These are phyloP conservation scores for Cryoendolithus antarcticus DNA, from an alignment of 2,329 filamentous ascomycete genomes.

Conservation along the genomic window DNA sequence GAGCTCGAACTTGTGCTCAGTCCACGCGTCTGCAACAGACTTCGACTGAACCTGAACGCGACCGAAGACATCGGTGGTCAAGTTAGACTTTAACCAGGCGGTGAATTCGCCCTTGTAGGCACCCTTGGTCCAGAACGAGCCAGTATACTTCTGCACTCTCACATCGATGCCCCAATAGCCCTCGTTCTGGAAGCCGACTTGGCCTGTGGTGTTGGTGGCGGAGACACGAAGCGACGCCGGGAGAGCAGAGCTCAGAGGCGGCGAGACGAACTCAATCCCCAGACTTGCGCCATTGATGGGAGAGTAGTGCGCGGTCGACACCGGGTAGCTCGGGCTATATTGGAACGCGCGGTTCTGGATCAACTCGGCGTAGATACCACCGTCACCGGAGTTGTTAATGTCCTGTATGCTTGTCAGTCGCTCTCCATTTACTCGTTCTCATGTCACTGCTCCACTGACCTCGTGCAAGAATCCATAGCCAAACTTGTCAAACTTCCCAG, in stretches of 20 bases:
- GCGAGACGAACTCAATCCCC: constrained; percentile 10
- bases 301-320: constrained; percentile 9
- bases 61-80: constrained; percentile 31
- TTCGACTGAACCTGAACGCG: constrained; percentile 20
- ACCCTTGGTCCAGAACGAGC: constrained; percentile 38
- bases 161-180: constrained; percentile 26
- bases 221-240: constrained; percentile 15
- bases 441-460: too few species aligned
- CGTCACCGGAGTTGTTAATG: constrained; percentile 51
- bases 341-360: constrained; percentile 62
- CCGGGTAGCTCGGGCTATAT: constrained; percentile 13
- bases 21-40: constrained; percentile 18
- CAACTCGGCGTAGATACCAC: constrained; percentile 60
- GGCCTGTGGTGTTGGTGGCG: constrained; percentile 24
- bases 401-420: constrained; percentile 10
- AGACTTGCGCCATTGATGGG: constrained; percentile 12
- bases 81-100: constrained; percentile 27
- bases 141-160: constrained; percentile 34
- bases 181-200: constrained; percentile 36
- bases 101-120: constrained; percentile 26
- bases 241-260: constrained; percentile 15
- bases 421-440: too few species aligned
- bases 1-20: constrained; percentile 25
- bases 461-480: constrained; percentile 5
- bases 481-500: constrained; percentile 3